Percentiles rank a stretch among this genome's conserved stretches.
Evolutionary conservation across 164 flowering plant species (phyloP).

Genomic region (Vitis rotundifolia): DNA sequence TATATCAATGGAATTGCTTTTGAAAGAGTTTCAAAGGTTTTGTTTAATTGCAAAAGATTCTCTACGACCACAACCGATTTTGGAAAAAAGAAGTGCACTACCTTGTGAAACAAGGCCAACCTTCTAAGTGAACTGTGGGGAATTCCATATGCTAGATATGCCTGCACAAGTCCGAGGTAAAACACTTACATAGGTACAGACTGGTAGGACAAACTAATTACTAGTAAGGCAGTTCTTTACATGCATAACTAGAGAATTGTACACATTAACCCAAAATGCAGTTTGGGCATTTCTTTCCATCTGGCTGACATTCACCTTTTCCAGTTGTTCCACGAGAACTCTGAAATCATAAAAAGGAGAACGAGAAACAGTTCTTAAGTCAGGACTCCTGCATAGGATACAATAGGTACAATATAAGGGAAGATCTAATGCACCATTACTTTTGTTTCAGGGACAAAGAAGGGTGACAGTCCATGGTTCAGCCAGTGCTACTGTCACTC

Average conservation of each 20-base stretch:
- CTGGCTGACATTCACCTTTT: conserved; percentile 59
- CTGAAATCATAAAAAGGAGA: conserved; percentile 38
- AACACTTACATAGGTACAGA: conserved; percentile 11
- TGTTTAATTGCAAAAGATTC: not conserved
- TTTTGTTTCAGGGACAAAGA: not conserved
- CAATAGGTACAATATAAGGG: not conserved
- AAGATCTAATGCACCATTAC: not conserved
- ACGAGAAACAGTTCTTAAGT: not conserved
- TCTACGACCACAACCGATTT: not conserved
- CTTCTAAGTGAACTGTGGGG: conserved; percentile 72
- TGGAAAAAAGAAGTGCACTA: conserved; percentile 28
- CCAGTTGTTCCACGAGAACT: conserved; percentile 75
- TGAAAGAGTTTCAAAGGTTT: not conserved
- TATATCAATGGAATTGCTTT: not conserved
- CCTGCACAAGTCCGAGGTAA: conserved; percentile 41
- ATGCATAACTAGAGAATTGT: conserved; percentile 91
- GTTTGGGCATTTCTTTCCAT: conserved; percentile 66
- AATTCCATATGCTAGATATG: conserved; percentile 82
- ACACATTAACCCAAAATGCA: conserved; percentile 93
- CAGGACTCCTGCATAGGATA: not conserved
- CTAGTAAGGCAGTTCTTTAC: conserved; percentile 33
- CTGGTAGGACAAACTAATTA: not conserved
- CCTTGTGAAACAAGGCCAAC: conserved; percentile 91
- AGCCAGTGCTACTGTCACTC: not conserved
- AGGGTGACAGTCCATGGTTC: not conserved